Percentiles rank a stretch among this genome's conserved stretches.
Conservation (phyloP, 2,329 filamentous ascomycete genomes). For the Trichophyton simii region DNA sequence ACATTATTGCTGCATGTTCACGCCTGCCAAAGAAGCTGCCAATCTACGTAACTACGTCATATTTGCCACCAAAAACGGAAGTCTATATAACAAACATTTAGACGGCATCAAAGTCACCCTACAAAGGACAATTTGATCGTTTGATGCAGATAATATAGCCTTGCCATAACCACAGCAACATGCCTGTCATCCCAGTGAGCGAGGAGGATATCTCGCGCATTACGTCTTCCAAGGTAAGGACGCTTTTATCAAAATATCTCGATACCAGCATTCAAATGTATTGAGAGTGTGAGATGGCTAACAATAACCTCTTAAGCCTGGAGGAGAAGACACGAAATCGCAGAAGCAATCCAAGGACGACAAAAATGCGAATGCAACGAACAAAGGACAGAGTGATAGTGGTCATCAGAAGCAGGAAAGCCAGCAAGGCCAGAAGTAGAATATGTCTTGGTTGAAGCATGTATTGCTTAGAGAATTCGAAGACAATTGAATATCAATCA, state of each 20-base stretch:
- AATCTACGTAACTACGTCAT: no score
- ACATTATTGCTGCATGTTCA: no score
- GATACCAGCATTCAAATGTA: not conserved
- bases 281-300: not conserved
- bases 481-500: no score
- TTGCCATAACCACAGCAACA: not conserved
- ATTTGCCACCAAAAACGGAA: no score
- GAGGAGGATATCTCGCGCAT: conserved; percentile 6
- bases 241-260: not conserved
- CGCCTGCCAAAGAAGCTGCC: no score
- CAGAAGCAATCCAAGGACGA: conserved; percentile 4
- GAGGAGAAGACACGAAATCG: no score
- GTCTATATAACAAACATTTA: no score
- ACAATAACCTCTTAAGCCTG: no score
- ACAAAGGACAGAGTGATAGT: not conserved
- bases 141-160: no score
- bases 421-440: not conserved
- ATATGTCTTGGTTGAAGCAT: not conserved
- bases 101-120: no score
- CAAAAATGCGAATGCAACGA: not conserved
- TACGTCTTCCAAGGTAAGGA: conserved; percentile 6
- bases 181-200: not conserved
- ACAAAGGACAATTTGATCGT: no score
- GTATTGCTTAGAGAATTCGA: not conserved
- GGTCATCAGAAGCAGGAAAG: not conserved